These are phyloP conservation scores for Colletotrichum destructivum DNA, from an alignment of 2,329 filamentous ascomycete species.

Conservation along the genomic window DNA sequence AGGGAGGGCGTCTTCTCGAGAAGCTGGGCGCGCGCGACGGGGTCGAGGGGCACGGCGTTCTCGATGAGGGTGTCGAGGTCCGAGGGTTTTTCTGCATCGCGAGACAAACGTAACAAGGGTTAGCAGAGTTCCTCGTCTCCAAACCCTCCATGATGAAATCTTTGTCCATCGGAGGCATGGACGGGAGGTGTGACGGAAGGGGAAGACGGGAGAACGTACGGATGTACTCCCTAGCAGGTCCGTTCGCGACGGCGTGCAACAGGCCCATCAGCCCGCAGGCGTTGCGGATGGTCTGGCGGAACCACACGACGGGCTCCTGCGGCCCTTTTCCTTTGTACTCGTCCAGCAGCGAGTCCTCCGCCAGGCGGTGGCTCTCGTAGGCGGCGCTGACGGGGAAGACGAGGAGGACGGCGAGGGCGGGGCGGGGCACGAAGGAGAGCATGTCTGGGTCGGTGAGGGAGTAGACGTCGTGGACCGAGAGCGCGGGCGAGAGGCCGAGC, in stretches of 20 bases:
- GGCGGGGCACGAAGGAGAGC: slow-evolving; percentile 88
- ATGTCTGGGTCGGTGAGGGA: slow-evolving; percentile 89
- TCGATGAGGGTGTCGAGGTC: slow-evolving; percentile 76
- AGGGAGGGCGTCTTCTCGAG: slow-evolving; percentile 84
- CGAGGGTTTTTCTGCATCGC: slow-evolving; percentile 61
- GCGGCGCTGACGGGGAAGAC: slow-evolving; percentile 88
- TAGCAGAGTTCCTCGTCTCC: not conserved
- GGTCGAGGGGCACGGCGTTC: slow-evolving; percentile 79
- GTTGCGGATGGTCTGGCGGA: slow-evolving; percentile 94
- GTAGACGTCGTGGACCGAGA: slow-evolving; percentile 92
- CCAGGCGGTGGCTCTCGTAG: slow-evolving; percentile 83
- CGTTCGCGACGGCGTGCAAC: slow-evolving; percentile 87
- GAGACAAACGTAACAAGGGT: not conserved
- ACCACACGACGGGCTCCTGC: slow-evolving; percentile 88
- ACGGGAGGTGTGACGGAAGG: not conserved
- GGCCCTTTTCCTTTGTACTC: slow-evolving; percentile 79
- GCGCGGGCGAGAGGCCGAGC: slow-evolving; percentile 83
- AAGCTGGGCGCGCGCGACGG: slow-evolving; percentile 77
- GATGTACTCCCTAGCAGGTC: slow-evolving; percentile 76
- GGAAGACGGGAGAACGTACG: slow-evolving; percentile 55
- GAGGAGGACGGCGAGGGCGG: slow-evolving; percentile 88
- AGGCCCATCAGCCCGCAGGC: slow-evolving; percentile 93
- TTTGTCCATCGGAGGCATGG: too few species aligned
- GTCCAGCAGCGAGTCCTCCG: slow-evolving; percentile 76
- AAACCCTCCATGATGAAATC: not conserved